Conservation (phyloP, 2,329 filamentous ascomycete species). For the Fusarium multiceps region DNA sequence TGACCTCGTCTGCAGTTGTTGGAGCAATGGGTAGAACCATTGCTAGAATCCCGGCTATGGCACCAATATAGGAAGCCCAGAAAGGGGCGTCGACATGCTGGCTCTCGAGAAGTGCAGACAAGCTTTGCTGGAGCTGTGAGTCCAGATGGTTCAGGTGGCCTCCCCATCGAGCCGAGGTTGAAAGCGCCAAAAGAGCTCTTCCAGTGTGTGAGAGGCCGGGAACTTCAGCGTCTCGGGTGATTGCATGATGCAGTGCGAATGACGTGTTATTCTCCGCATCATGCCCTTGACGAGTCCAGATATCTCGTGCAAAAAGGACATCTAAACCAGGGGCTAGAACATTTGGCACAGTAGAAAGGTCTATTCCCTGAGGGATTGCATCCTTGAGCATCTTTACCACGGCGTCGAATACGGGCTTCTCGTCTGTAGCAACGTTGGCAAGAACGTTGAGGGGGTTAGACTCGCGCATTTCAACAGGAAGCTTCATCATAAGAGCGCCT, state of each 20-base stretch:
- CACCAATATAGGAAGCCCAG: conserved; percentile 66
- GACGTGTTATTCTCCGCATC: conserved; percentile 68
- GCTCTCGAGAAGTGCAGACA: conserved; percentile 56
- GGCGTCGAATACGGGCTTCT: conserved; percentile 50
- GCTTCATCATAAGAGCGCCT: conserved; percentile 79
- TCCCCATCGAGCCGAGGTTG: conserved; percentile 80
- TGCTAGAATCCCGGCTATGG: conserved; percentile 58
- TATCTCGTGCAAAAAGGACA: conserved; percentile 59
- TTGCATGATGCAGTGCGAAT: conserved; percentile 77
- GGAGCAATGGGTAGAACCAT: conserved; percentile 58
- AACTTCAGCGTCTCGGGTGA: conserved; percentile 72
- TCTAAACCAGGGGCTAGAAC: conserved; percentile 58
- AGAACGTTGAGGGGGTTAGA: conserved; percentile 70
- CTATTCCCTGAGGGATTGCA: conserved; percentile 56
- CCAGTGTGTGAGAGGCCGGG: conserved; percentile 81
- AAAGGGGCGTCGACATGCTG: conserved; percentile 56
- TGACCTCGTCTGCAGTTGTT: conserved; percentile 49
- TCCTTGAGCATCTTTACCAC: conserved; percentile 54
- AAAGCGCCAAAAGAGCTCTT: conserved; percentile 76
- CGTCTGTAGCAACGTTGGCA: conserved; percentile 39
- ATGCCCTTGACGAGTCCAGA: conserved; percentile 64
- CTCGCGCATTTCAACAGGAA: conserved; percentile 69
- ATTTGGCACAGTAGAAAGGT: conserved; percentile 53
- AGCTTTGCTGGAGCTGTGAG: conserved; percentile 53
- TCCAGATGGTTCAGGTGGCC: conserved; percentile 66